Conservation (phyloP, 179 eudicot species). For the Pouteria campechiana region DNA sequence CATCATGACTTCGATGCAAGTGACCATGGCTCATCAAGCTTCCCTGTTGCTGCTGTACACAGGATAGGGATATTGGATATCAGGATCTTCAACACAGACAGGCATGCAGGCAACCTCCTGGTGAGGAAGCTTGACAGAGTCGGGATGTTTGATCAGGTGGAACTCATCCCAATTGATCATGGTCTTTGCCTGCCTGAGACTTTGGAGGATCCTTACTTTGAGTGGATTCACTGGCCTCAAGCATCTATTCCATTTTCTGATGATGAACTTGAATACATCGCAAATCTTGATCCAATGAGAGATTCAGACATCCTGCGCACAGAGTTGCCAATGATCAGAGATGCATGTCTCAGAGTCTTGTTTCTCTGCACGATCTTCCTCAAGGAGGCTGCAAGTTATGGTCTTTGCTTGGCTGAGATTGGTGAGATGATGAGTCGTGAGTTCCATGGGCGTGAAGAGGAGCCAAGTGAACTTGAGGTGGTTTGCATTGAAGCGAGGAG, state of each 20-base stretch:
- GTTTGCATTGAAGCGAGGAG: conserved; percentile 37
- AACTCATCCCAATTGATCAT: conserved; percentile 55
- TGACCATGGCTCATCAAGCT: conserved; percentile 53
- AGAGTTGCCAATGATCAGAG: conserved; percentile 57
- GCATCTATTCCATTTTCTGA: conserved; percentile 59
- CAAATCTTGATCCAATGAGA: conserved; percentile 31
- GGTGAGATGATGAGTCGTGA: conserved; percentile 74
- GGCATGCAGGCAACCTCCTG: conserved; percentile 56
- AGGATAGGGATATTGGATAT: conserved; percentile 57
- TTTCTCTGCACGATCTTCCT: conserved; percentile 41
- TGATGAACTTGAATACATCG: conserved; percentile 47
- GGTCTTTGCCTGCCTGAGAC: conserved; percentile 62
- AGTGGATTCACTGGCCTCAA: conserved; percentile 74
- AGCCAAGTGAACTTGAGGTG: conserved; percentile 54
- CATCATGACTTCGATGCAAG: conserved; percentile 64
- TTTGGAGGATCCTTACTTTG: conserved; percentile 58
- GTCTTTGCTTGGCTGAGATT: conserved; percentile 57
- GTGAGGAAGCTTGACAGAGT: conserved; percentile 36
- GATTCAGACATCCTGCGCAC: conserved; percentile 39
- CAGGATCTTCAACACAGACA: conserved; percentile 49
- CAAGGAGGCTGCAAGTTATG: conserved; percentile 46
- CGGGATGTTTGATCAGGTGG: conserved; percentile 38
- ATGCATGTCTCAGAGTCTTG: conserved; percentile 47
- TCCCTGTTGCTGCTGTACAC: conserved; percentile 49
- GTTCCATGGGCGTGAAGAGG: conserved; percentile 32